phyloP scores from a whole-genome alignment of 192 early-diverging fungal species.

The Glomus cerebriforme region DNA sequence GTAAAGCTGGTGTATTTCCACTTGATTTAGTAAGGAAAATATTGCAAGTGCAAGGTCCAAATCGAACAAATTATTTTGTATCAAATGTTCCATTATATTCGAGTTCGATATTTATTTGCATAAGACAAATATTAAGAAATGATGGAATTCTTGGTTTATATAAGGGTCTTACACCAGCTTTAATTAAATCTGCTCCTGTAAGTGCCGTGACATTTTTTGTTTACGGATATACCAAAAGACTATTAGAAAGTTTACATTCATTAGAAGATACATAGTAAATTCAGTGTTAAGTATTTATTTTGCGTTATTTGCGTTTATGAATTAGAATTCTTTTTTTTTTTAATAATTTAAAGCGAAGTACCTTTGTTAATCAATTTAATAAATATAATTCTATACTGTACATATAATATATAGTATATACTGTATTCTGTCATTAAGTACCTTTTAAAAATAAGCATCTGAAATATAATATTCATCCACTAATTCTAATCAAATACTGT shows the following conservation, averaged over 20 bases:
- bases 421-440: too few relatives aligned
- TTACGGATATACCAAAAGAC: constrained; percentile 63
- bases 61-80: constrained; percentile 58
- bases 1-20: constrained; percentile 87
- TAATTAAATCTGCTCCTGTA: constrained; percentile 85
- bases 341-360: too few relatives aligned
- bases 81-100: constrained; percentile 66
- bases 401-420: too few relatives aligned
- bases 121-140: constrained; percentile 63
- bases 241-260: constrained; percentile 44
- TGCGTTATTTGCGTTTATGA: too few relatives aligned
- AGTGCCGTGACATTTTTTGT: constrained; percentile 89
- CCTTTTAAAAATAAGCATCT: too few relatives aligned
- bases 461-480: too few relatives aligned
- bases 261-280: neutral
- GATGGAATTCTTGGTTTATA: constrained; percentile 88
- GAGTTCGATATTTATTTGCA: constrained; percentile 57
- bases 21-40: constrained; percentile 85
- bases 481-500: too few relatives aligned
- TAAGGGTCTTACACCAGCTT: constrained; percentile 80
- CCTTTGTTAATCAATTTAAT: too few relatives aligned
- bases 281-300: too few relatives aligned
- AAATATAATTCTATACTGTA: too few relatives aligned
- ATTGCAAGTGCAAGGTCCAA: constrained; percentile 58
- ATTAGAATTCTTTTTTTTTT: too few relatives aligned